Conservation (phyloP, 331 rosid genomes). For the Malus hybrid region DNA sequence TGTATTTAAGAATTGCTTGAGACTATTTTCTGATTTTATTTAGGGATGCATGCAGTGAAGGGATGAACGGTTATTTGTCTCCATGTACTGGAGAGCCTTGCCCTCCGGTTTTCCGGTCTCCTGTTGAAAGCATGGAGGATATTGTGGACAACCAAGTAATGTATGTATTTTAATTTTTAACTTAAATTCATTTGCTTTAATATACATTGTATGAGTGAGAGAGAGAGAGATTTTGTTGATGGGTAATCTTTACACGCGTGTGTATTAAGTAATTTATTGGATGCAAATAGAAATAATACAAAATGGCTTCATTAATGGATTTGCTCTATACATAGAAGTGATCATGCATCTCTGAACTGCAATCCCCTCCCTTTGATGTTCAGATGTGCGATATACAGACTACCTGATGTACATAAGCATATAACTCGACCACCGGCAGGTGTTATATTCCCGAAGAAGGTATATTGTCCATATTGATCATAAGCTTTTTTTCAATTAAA, state of each 20-base stretch:
- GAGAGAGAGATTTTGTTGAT: too few relatives aligned
- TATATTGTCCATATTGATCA: slow-evolving; percentile 9
- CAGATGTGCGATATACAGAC: slow-evolving; percentile 85
- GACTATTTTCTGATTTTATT: slow-evolving; percentile 57
- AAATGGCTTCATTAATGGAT: neutral
- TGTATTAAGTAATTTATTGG: neutral
- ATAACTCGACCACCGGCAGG: slow-evolving; percentile 69
- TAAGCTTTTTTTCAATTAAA: neutral
- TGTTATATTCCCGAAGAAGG: slow-evolving; percentile 73
- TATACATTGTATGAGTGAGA: too few relatives aligned
- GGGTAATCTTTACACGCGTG: neutral
- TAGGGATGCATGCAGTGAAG: slow-evolving; percentile 90
- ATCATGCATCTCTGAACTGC: neutral
- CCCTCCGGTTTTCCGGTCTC: slow-evolving; percentile 95
- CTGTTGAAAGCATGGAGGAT: slow-evolving; percentile 82
- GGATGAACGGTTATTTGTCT: slow-evolving; percentile 97
- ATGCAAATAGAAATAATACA: neutral
- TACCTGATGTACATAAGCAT: slow-evolving; percentile 75
- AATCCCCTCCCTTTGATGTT: neutral
- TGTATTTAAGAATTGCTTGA: slow-evolving; percentile 23
- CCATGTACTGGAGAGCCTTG: slow-evolving; percentile 90
- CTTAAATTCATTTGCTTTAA: neutral
- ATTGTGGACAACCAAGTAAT: slow-evolving; percentile 92
- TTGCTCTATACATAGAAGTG: neutral
- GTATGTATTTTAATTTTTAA: slow-evolving; percentile 34